Evolutionary conservation across 1,139 yeast genomes (phyloP), one percentile per base, ranked within the genome.

Genomic region (Yamadazyma trypodendri): DNA sequence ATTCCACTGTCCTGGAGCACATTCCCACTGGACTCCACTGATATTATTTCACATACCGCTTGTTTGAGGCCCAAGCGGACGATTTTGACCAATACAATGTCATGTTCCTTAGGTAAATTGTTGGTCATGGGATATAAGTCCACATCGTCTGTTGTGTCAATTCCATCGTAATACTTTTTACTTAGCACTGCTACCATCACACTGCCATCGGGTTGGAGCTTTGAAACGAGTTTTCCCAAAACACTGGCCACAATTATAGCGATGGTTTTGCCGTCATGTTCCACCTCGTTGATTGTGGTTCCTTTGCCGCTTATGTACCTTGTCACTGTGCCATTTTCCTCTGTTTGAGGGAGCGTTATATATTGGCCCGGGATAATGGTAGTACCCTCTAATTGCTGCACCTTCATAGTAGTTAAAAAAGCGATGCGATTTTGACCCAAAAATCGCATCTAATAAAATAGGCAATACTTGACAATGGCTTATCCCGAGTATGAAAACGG

Each of bases 41-140:
- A 85, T 32, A 92, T 58, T 30, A 92, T 86, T 52, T 89, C 97
- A 36, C 89, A 84, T 54, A 72, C 76, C 3, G 94, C 95, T 58
- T 90, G 94, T 44, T 76, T 78, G 17, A 73, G 64, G 13, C 76
- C 72, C 33, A 92, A 73, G 49, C 82, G 75, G 13, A 84, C 80
- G 20, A 92, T 85, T 38, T 81, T 72, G 0, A 88, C 89, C 17
- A 92, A 65, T 2, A 94, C 97, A 11, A 83, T 61, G 56, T 90
- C 96, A 31, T 87, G 85, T 46, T 88, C 96, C 45, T 79, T 78
- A 3, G 98, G 97, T 39, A 92, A 67, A 41, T 73, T 75, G 37
- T 75, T 79, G 9, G 37, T 12, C 7, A 38, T 42, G 9, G 42
- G 39, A 1, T 37, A 24, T 5, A 38, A 23, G 22, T 38, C 41